These are phyloP conservation scores for Alternaria sp. DNA, from an alignment of 2,329 filamentous ascomycete species.

Conservation along the genomic window DNA sequence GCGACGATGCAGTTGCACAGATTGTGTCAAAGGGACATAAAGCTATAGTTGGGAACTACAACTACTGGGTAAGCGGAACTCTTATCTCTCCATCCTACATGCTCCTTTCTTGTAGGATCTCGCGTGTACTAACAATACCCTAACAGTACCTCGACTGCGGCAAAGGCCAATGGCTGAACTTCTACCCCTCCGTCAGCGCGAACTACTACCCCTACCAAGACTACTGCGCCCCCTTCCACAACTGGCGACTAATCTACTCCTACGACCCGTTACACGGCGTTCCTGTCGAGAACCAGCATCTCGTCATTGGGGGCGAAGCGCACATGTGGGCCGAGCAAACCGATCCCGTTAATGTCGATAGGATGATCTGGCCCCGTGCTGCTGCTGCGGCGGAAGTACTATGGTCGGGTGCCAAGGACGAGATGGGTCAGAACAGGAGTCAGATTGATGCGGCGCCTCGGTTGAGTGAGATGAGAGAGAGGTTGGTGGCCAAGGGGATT, in stretches of 20 bases:
- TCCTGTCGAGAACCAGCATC: constrained; percentile 65
- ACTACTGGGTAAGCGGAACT: constrained; percentile 67
- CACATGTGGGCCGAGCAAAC: constrained; percentile 80
- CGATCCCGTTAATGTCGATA: constrained; percentile 77
- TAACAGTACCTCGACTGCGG: constrained; percentile 81
- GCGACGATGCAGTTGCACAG: constrained; percentile 65
- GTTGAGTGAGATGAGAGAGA: constrained; percentile 77
- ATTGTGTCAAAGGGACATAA: constrained; percentile 70
- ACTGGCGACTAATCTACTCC: constrained; percentile 81
- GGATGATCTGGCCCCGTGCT: constrained; percentile 78
- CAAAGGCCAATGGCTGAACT: constrained; percentile 79
- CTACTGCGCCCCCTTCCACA: constrained; percentile 82
- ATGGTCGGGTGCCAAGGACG: constrained; percentile 76
- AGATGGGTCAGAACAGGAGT: constrained; percentile 70
- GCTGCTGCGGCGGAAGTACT: constrained; percentile 78
- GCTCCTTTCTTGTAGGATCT: background rate
- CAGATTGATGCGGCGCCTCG: constrained; percentile 73
- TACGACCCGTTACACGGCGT: constrained; percentile 76
- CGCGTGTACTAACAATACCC: background rate
- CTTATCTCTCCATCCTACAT: background rate
- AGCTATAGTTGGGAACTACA: constrained; percentile 77
- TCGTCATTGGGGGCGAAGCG: constrained; percentile 81
- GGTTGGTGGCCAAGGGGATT: constrained; percentile 73
- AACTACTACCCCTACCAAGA: constrained; percentile 74
- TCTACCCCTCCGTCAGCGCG: constrained; percentile 61